Evolutionary conservation across 192 early-diverging fungal species (phyloP).

Genomic region (Obelidium mucronatum): DNA sequence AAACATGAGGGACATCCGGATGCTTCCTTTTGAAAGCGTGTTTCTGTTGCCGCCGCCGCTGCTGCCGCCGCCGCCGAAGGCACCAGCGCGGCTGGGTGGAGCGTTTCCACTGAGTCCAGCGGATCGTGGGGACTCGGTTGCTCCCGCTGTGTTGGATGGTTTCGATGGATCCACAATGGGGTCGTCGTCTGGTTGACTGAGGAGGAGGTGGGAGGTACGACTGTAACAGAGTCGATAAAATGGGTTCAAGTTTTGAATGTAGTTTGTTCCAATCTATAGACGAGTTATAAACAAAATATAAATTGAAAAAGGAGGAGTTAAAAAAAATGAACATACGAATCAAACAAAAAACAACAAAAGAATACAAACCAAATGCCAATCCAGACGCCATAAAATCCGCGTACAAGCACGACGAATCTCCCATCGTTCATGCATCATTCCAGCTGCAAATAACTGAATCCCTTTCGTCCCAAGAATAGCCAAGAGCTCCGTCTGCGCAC

Average conservation of each 20-base stretch:
- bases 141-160: too few relatives aligned
- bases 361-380: slow-evolving; percentile 54
- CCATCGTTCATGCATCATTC: slow-evolving; percentile 77
- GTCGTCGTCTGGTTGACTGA: slow-evolving; percentile 9
- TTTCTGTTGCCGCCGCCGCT: not conserved
- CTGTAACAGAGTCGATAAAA: slow-evolving; percentile 30
- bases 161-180: not conserved
- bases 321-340: too few relatives aligned
- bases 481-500: slow-evolving; percentile 10
- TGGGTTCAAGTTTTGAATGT: slow-evolving; percentile 16
- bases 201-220: slow-evolving; percentile 12
- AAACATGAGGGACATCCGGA: not conserved
- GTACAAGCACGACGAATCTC: slow-evolving; percentile 71
- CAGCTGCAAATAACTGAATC: slow-evolving; percentile 60
- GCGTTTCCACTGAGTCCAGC: not conserved
- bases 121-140: not conserved
- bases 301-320: too few relatives aligned
- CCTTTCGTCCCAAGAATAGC: slow-evolving; percentile 1
- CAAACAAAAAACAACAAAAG: not conserved
- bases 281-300: not conserved
- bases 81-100: not conserved
- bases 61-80: too few relatives aligned
- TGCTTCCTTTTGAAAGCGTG: not conserved
- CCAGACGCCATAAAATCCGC: slow-evolving; percentile 72
- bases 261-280: slow-evolving; percentile 18